phyloP scores from a whole-genome alignment of 768 basidiomycete species.

The Terana coerulea region DNA sequence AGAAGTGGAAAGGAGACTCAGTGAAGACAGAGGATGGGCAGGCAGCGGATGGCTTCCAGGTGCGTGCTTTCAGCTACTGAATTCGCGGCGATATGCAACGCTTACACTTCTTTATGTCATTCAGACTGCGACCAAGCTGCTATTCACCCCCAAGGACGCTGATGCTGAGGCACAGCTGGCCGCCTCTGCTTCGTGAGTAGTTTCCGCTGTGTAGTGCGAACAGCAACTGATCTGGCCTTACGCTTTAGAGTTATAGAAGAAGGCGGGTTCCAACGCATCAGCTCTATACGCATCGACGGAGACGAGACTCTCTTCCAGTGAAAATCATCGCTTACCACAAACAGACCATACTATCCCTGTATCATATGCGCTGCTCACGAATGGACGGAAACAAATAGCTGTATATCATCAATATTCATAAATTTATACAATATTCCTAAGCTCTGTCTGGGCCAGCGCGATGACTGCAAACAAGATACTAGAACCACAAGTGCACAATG shows the following conservation, averaged over 20 bases:
- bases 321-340: too few relatives aligned
- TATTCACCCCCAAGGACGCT: slow-evolving; percentile 17
- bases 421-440: neutral
- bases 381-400: neutral
- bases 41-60: neutral
- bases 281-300: slow-evolving; percentile 19
- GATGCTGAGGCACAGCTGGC: slow-evolving; percentile 13
- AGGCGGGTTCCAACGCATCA: slow-evolving; percentile 18
- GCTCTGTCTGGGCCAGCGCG: neutral
- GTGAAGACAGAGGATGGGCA: slow-evolving; percentile 12
- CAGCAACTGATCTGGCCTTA: neutral
- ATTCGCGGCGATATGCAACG: neutral
- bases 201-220: neutral
- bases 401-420: neutral
- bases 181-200: slow-evolving; percentile 21
- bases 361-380: too few relatives aligned
- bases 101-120: neutral
- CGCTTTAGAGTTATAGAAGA: slow-evolving; percentile 17
- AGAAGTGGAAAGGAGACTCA: slow-evolving; percentile 18
- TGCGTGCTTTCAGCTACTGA: neutral
- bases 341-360: too few relatives aligned
- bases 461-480: too few relatives aligned
- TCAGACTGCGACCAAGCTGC: slow-evolving; percentile 18
- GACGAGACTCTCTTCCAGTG: slow-evolving; percentile 7
- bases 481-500: too few relatives aligned